Base-by-base conservation (phyloP, 2,329 filamentous ascomycete genomes). In the Madurella mycetomatis region DNA sequence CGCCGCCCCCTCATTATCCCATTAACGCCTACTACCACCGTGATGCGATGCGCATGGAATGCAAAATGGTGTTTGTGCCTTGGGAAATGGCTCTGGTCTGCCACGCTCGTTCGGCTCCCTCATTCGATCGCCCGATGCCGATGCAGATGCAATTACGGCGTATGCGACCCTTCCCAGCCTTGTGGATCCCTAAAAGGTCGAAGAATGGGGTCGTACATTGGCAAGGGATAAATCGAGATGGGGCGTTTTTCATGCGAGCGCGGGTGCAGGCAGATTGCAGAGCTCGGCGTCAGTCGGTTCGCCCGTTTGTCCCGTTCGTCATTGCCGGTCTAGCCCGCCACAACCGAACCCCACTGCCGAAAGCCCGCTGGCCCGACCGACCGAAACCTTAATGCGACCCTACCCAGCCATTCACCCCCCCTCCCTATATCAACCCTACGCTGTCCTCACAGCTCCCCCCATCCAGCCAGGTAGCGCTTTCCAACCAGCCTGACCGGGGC, bases 391-490 rank as follows among this genome's bases (percentile, higher is more conserved):
- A 11, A 43, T 43, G 41, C 19, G 19, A 18, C 31, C 13, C 15
- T 15, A 32, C n/a, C 30, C n/a, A 32, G 18, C 46, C 45, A 31
- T 17, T 31, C 44, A 39, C 15, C 15, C 34, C 19, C 39, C 8
- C 16, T n/a, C 32, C 18, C 39, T 34, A 5, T 16, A 25, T 25
- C 25, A 25, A 15, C 16, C 40, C 41, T 53, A 60, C 5, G 54
- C 56, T 11, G 51, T 44, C 53, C 56, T 59, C 8, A 18, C 67
- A 52, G 67, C 69, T 37, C 73, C 75, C 39, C 75, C 73, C 65
- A 83, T 77, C 57, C 75, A 67, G 49, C 69, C 70, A 17, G 80
- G 80, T 63, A 84, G 62, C 18, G 73, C 71, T 66, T 77, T 77
- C 81, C 80, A 83, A 34, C 72, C 70, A 64, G 76, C 70, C 59